These are phyloP conservation scores for Chaetomium olivaceum DNA, from an alignment of 2,329 filamentous ascomycete species.

Conservation along the genomic window DNA sequence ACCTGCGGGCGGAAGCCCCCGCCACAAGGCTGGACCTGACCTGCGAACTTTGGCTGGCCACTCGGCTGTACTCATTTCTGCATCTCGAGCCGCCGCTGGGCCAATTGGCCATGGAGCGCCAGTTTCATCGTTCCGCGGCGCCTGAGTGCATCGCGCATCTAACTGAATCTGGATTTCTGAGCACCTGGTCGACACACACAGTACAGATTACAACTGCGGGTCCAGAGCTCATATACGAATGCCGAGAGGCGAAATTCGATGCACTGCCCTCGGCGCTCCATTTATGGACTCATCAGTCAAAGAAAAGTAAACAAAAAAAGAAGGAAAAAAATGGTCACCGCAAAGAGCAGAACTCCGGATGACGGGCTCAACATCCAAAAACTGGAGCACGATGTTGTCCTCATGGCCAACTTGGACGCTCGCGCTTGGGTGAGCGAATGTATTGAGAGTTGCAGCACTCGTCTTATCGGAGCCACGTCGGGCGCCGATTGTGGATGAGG, in stretches of 20 bases:
- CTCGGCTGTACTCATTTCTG: conserved; percentile 32
- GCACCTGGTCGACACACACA: no score
- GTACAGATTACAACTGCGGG: background rate
- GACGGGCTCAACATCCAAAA: background rate
- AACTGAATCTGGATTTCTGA: background rate
- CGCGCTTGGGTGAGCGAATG: conserved; percentile 2
- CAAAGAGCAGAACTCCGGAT: background rate
- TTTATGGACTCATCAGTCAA: background rate
- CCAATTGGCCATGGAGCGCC: conserved; percentile 28
- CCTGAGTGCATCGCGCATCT: conserved; percentile 15
- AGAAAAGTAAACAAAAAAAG: background rate
- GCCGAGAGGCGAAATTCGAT: background rate
- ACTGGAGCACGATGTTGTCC: background rate
- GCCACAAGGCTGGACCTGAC: conserved; percentile 32
- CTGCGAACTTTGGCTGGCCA: conserved; percentile 26
- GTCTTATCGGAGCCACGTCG: conserved; percentile 31
- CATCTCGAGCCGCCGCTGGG: conserved; percentile 29
- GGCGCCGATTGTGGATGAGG: conserved; percentile 26
- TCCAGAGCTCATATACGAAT: background rate
- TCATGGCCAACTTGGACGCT: background rate
- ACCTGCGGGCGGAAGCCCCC: conserved; percentile 18
- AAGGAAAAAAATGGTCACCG: no score
- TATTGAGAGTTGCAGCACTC: background rate
- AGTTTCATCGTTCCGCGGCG: conserved; percentile 30
- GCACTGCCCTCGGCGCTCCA: background rate